These are phyloP conservation scores for Cutaneotrichosporon sp. DNA, from an alignment of 1,284 basidiomycete genomes.

Conservation along the genomic window DNA sequence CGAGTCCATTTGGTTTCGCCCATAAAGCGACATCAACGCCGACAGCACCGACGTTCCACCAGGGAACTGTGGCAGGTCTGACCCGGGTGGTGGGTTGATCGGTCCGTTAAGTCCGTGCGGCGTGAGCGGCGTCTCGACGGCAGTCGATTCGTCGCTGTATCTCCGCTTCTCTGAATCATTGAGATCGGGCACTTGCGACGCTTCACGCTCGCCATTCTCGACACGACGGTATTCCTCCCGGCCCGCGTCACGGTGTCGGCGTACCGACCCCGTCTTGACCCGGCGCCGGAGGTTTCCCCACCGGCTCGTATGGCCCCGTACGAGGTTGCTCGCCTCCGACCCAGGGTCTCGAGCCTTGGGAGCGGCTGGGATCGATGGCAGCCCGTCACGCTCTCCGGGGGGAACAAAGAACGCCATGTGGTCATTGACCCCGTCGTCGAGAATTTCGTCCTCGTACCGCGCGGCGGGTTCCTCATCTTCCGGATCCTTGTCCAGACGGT, in stretches of 20 bases:
- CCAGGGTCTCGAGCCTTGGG: slow-evolving; percentile 11
- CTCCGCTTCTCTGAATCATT: neutral
- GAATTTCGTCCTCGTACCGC: slow-evolving; percentile 15
- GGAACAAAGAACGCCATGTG: slow-evolving; percentile 14
- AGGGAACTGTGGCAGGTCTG: slow-evolving; percentile 14
- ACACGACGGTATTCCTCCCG: neutral
- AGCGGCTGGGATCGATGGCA: slow-evolving; percentile 40
- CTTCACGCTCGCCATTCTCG: neutral
- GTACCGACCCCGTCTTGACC: slow-evolving; percentile 19
- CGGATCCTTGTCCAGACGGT: slow-evolving; percentile 42
- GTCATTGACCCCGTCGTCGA: slow-evolving; percentile 33
- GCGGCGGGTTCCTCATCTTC: slow-evolving; percentile 1
- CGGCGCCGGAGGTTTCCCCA: slow-evolving; percentile 44
- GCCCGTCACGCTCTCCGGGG: slow-evolving; percentile 49
- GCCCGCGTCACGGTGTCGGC: neutral
- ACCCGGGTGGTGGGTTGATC: slow-evolving; percentile 10
- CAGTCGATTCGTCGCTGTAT: slow-evolving; percentile 3
- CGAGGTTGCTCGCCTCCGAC: slow-evolving; percentile 38
- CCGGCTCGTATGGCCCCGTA: slow-evolving; percentile 46
- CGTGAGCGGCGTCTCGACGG: neutral
- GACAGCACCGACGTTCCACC: slow-evolving; percentile 43
- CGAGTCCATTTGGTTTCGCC: slow-evolving; percentile 23
- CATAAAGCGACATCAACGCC: slow-evolving; percentile 42
- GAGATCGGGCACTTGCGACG: neutral
- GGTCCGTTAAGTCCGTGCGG: slow-evolving; percentile 4